Evolutionary conservation across 1,284 basidiomycete genomes (phyloP).

Genomic region (Ustilago bromivora): DNA sequence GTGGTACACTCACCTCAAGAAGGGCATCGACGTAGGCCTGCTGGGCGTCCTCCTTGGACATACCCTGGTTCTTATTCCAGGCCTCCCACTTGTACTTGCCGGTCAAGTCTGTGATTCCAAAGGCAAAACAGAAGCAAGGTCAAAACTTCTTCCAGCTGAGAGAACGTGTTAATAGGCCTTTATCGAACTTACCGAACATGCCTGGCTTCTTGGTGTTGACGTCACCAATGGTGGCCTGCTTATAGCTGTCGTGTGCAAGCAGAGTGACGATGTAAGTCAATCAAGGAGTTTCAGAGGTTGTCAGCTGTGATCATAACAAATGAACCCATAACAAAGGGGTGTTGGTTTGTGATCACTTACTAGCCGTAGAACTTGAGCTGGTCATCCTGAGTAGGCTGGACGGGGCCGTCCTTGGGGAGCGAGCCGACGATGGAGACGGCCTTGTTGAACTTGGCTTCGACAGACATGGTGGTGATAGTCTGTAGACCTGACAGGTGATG

Average conservation of each 20-base stretch:
- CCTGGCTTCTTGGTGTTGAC: constrained; percentile 66
- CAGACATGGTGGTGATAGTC: constrained; percentile 39
- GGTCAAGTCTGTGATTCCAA: constrained; percentile 49
- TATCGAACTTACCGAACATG: constrained; percentile 61
- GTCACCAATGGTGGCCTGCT: constrained; percentile 69
- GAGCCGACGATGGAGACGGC: constrained; percentile 55
- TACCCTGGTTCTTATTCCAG: constrained; percentile 65
- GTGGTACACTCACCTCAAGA: constrained; percentile 42
- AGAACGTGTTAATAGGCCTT: background rate
- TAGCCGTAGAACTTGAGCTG: constrained; percentile 68
- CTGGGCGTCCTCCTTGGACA: constrained; percentile 61
- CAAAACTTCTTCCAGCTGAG: background rate
- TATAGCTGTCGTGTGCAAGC: constrained; percentile 53
- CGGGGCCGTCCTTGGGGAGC: constrained; percentile 61
- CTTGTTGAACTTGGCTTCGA: constrained; percentile 62
- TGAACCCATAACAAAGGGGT: background rate
- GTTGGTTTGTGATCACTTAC: constrained; percentile 27
- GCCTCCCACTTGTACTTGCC: constrained; percentile 69
- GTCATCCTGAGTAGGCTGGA: constrained; percentile 63
- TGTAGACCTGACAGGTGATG: background rate
- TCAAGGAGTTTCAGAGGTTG: background rate
- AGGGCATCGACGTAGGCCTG: constrained; percentile 63
- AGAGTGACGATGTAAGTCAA: background rate
- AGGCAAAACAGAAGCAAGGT: background rate
- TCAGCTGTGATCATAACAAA: background rate